phyloP scores from a whole-genome alignment of 2,329 filamentous ascomycete genomes.

The Bipolaris sorokiniana region DNA sequence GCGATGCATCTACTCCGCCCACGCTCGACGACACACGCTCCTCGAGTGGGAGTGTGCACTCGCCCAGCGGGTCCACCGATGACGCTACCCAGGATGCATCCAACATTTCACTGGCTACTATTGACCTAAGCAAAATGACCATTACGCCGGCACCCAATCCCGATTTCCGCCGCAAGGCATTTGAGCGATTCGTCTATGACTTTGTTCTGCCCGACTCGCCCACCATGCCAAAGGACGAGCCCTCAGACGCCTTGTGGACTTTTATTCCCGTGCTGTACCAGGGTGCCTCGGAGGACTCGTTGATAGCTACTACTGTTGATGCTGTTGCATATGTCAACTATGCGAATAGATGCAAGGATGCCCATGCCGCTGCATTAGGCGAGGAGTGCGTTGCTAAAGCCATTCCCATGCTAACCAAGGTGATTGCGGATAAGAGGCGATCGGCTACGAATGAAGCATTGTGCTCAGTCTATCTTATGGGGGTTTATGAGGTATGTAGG shows the following conservation, averaged over 20 bases:
- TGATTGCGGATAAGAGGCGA: conserved; percentile 31
- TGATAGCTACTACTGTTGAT: conserved; percentile 29
- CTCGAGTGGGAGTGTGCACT: conserved; percentile 12
- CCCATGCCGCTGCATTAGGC: conserved; percentile 30
- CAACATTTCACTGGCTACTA: not conserved
- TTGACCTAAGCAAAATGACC: conserved; percentile 20
- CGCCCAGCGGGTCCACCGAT: conserved; percentile 6
- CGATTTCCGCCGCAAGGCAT: conserved; percentile 35
- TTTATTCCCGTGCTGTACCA: conserved; percentile 39
- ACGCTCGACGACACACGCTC: conserved; percentile 12
- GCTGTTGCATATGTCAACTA: conserved; percentile 41
- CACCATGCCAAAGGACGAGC: conserved; percentile 19
- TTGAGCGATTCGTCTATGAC: conserved; percentile 42
- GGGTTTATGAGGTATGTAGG: conserved; percentile 35
- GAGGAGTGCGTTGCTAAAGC: conserved; percentile 33
- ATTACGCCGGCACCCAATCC: conserved; percentile 20
- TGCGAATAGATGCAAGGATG: conserved; percentile 31
- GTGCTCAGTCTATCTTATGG: conserved; percentile 38
- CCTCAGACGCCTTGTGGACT: conserved; percentile 33
- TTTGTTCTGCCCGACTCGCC: conserved; percentile 35
- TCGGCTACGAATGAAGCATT: conserved; percentile 32
- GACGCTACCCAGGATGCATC: conserved; percentile 2
- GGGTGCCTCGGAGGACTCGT: conserved; percentile 27
- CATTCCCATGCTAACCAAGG: conserved; percentile 30
- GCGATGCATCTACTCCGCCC: conserved; percentile 20